Percentiles rank a stretch among this genome's conserved stretches.
Conservation (phyloP, 176 grass and related monocot species). For the Rhynchospora pubera region DNA sequence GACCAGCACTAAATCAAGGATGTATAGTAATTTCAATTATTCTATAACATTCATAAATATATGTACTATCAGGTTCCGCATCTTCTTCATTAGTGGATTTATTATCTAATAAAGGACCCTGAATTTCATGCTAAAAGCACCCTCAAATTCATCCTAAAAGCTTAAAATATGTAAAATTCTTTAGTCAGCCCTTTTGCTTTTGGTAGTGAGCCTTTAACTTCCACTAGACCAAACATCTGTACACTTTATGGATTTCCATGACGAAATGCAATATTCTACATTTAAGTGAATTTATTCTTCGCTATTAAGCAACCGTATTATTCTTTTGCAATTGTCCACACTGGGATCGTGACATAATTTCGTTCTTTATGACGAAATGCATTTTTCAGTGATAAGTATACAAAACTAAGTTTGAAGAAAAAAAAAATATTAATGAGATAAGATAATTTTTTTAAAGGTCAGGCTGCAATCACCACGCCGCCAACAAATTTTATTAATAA, state of each 20-base stretch:
- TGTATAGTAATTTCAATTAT: neutral
- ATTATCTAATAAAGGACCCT: neutral
- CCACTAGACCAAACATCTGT: neutral
- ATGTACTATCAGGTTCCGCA: neutral
- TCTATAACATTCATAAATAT: neutral
- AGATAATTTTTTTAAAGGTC: no score
- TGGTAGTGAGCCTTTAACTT: constrained; percentile 14
- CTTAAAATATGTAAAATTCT: neutral
- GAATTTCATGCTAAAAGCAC: neutral
- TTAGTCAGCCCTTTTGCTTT: constrained; percentile 9
- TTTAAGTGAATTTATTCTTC: constrained; percentile 3
- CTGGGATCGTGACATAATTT: constrained; percentile 2
- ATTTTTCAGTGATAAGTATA: no score
- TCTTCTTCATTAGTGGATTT: neutral
- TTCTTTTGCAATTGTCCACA: neutral
- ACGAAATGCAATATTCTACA: neutral
- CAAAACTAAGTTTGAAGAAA: no score
- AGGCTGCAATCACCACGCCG: no score
- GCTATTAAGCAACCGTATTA: neutral
- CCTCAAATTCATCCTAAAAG: neutral
- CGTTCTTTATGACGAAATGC: neutral
- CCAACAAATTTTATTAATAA: no score
- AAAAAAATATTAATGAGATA: no score
- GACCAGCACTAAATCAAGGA: neutral
- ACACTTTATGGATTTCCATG: neutral